phyloP scores from a whole-genome alignment of 305 asterid species.

The Fraxinus latifolia region DNA sequence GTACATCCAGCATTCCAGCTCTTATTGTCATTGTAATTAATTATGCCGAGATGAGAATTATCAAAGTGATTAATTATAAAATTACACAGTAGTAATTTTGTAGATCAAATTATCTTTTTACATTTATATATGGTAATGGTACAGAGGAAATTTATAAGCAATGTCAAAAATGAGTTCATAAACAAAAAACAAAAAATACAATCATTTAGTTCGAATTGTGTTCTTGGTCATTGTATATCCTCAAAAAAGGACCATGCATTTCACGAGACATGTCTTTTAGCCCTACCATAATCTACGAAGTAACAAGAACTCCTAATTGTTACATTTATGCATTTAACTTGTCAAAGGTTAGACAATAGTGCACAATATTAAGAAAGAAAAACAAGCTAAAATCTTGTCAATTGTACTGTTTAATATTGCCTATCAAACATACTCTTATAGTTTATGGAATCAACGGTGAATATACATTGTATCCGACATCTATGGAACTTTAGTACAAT shows the following conservation, averaged over 20 bases:
- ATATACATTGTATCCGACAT: background rate
- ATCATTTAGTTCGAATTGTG: background rate
- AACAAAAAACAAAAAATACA: background rate
- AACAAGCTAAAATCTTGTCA: background rate
- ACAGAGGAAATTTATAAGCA: background rate
- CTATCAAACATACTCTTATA: background rate
- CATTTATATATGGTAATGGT: background rate
- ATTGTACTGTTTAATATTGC: background rate
- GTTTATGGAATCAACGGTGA: background rate
- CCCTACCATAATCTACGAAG: background rate
- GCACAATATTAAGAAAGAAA: background rate
- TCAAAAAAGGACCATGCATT: background rate
- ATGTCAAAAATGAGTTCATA: background rate
- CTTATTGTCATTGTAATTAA: background rate
- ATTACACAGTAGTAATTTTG: background rate
- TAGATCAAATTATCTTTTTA: background rate
- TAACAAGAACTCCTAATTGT: background rate
- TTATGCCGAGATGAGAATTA: background rate
- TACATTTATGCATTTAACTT: background rate
- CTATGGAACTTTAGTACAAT: too few species aligned
- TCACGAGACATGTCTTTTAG: background rate
- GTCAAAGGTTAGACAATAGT: background rate
- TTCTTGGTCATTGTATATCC: background rate
- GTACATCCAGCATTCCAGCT: background rate
- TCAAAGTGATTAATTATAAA: background rate